Evolutionary conservation across 2,329 filamentous ascomycete species (phyloP).

Genomic region (Penicillium sp.): DNA sequence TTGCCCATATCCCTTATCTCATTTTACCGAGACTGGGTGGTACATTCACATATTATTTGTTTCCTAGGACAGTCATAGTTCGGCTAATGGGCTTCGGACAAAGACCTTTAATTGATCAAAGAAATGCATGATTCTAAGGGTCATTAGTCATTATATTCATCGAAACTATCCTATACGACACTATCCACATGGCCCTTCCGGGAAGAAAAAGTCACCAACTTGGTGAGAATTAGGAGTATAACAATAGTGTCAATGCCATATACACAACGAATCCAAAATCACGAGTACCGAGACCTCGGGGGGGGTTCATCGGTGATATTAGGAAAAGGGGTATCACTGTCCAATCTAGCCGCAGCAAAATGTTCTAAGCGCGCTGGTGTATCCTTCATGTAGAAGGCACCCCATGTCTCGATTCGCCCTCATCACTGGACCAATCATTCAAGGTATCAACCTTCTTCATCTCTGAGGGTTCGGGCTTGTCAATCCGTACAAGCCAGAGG

Average conservation of each 20-base stretch:
- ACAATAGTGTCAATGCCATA: neutral
- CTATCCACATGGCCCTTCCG: neutral
- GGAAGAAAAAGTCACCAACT: neutral
- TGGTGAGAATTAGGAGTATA: neutral
- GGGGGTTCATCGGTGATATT: neutral
- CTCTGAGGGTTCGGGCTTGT: constrained; percentile 57
- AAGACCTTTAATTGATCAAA: no score
- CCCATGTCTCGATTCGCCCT: neutral
- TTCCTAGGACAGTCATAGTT: no score
- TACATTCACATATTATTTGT: no score
- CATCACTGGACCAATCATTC: neutral
- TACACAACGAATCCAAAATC: neutral
- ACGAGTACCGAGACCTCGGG: neutral
- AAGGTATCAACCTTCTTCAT: neutral
- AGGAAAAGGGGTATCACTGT: neutral
- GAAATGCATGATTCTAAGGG: no score
- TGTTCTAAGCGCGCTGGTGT: neutral
- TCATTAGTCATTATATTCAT: no score
- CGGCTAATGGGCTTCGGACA: no score
- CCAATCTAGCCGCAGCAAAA: neutral
- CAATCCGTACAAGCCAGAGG: constrained; percentile 61
- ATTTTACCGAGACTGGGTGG: no score
- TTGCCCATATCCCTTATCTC: no score
- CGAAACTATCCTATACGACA: neutral
- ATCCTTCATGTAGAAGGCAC: neutral